phyloP scores from a whole-genome alignment of 1,284 basidiomycete genomes.

The Melampsora americana region DNA sequence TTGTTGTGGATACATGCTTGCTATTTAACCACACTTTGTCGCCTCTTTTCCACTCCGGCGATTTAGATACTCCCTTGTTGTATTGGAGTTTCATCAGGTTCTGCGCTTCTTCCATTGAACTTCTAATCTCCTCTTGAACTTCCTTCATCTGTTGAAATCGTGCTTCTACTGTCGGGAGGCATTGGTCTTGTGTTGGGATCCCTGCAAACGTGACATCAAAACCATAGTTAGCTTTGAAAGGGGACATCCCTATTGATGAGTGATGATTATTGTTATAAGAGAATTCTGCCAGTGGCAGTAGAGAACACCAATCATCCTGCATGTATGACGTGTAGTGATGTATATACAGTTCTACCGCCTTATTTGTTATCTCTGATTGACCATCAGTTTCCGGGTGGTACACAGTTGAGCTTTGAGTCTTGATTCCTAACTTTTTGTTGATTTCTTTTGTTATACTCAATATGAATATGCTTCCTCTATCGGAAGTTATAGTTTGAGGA shows the following conservation, averaged over 20 bases:
- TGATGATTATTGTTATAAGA: constrained; percentile 11
- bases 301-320: background rate
- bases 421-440: background rate
- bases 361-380: background rate
- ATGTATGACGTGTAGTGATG: background rate
- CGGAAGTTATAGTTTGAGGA: background rate
- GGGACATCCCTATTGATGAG: background rate
- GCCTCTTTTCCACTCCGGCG: background rate
- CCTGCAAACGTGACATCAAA: background rate
- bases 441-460: background rate
- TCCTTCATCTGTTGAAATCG: background rate
- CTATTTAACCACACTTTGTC: constrained; percentile 1
- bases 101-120: background rate
- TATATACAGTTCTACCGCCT: constrained; percentile 4
- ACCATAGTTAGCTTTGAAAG: constrained; percentile 12
- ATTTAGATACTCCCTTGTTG: background rate
- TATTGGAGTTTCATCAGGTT: background rate
- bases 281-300: background rate
- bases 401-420: background rate
- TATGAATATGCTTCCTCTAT: constrained; percentile 6
- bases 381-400: constrained; percentile 6
- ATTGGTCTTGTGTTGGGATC: background rate
- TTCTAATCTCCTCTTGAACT: background rate
- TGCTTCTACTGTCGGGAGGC: background rate
- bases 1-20: background rate